Base-by-base conservation (phyloP, 129 eudicot genomes). In the Smallanthus sonchifolius region DNA sequence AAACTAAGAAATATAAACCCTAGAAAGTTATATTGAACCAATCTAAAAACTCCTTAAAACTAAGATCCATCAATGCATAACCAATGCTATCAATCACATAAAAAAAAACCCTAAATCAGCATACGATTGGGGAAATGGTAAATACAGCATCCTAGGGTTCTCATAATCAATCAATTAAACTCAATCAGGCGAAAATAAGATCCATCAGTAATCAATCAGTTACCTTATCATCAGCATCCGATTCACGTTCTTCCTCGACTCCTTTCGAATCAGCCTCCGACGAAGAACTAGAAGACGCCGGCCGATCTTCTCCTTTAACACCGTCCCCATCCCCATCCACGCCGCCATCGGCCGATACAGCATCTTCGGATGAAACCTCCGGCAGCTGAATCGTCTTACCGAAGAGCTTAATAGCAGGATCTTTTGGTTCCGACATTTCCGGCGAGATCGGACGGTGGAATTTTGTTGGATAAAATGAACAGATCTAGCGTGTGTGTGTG, bases 361-460 rank as follows among this genome's bases (percentile, higher is more conserved):
- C 67, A 30, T 65, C 55, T 65, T 70, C 82, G 14, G 75, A 20
- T 65, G 76, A 36, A 10, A 40, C 44, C 3, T 89, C 91, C 45
- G 89, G 95, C 81, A 86, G 72, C 77, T 83, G 88, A 76, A 91
- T 91, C 24, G 97, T 91, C 80, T 83, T 84, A 0, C 97, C 97
- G 62, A 91, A 91, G 6, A 91, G 73, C 84, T 88, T 91, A 28
- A 91, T 84, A 65, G 88, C 85, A 7, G 97, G 89, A 76, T 91
- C 97, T 36, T 87, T 91, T 1, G 59, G 75, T 10, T 85, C 95
- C 80, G 83, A 81, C 92, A 88, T 86, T 69, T 74, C 38, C 48
- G 64, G 55, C 60, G 2, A 44, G 55, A 37, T 3, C 73, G 39
- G 40, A 51, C 77, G 75, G 66, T 38, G 67, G 45, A 48, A 67